Evolutionary conservation across 257 asterid genomes (phyloP), one percentile per base, ranked within the genome.

Genomic region (Anisodus acutangulus): DNA sequence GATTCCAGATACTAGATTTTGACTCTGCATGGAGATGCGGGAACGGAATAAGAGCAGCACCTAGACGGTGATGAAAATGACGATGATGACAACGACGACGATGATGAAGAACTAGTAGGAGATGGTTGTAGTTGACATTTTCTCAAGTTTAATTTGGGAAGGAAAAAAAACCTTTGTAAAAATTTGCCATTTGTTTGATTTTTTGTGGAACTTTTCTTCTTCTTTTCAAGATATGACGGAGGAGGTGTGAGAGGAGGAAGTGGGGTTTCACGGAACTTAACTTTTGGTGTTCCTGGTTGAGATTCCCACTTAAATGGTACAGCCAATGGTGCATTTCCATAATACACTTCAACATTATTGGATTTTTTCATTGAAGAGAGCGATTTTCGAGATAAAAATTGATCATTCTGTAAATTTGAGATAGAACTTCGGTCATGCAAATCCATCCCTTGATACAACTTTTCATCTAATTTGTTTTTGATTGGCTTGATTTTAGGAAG

Each of bases 171-270:
- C n/a, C 6, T 45, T 19, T 82, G 86, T 57, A 88, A 83, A 9
- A 84, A 9, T 11, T 68, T 78, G 1, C 60, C 22, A 43, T 26
- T 85, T 22, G 83, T 49, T 51, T 83, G 86, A 4, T 59, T 85
- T 19, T 74, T 83, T 10, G 37, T 81, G 6, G 51, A 41, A 39
- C 13, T 72, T 84, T 74, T 76, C 84, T 8, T 86, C 85, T 2
- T 87, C 80, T 45, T 66, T 59, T 60, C 3, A 39, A 63, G 86
- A 72, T 12, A 88, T 2, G 91, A 88, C 22, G 91, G 91, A 13
- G 91, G 91, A 15, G 91, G 91, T 9, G 91, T 84, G 9, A 88
- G 89, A 64, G 91, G 91, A 35, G 91, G 91, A 67, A 86, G 71
- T 19, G 84, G 82, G 31, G 54, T 83, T 49, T 86, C 87, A 2